Base-by-base conservation (phyloP, 2,329 filamentous ascomycete genomes). In the Dactylellina cionopaga region DNA sequence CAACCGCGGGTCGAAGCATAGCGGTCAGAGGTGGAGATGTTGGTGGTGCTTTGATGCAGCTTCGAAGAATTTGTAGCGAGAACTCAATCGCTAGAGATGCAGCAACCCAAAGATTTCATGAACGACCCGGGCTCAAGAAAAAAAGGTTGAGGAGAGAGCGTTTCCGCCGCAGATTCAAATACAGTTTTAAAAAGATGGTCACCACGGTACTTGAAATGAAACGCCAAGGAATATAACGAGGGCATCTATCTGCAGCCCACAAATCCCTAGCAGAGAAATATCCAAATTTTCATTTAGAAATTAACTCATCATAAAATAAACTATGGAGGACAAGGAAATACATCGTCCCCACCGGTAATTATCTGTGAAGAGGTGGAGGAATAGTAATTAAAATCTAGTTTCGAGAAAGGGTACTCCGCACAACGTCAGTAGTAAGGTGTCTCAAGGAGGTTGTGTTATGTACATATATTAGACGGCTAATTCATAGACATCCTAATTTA, bases 91-190 rank as follows among this genome's bases (percentile, higher is more conserved):
- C 80, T 75, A 66, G 51, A 1, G 88, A 92, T 76, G 83, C 83
- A 58, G 79, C 80, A 17, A 79, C 77, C 74, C 91, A 95, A 81
- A 83, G 84, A 74, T 91, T 87, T 77, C 89, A 96, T 80, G 91
- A 95, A 83, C 83, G 92, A 47, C 85, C 85, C 0, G 92, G 91
- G 1, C 77, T 92, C 77, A 92, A 90, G 85, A 85, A 89, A 80
- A 96, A 95, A 87, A 85, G 91, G 77, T 80, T 92, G 76, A 83
- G 82, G 79, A 88, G 86, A 70, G 83, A 89, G 83, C 84, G 91
- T 73, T 92, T 90, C 89, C 84, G 86, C 79, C 81, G 76, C 74
- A 85, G 87, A 70, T 95, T 94, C 81, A 88, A 86, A 83, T 79
- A 80, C 29, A 89, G 88, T 2, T 93, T 95, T 81, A 84, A 83